Conservation (phyloP, 371 early-diverging fungal genomes). For the Mucor indicus region DNA sequence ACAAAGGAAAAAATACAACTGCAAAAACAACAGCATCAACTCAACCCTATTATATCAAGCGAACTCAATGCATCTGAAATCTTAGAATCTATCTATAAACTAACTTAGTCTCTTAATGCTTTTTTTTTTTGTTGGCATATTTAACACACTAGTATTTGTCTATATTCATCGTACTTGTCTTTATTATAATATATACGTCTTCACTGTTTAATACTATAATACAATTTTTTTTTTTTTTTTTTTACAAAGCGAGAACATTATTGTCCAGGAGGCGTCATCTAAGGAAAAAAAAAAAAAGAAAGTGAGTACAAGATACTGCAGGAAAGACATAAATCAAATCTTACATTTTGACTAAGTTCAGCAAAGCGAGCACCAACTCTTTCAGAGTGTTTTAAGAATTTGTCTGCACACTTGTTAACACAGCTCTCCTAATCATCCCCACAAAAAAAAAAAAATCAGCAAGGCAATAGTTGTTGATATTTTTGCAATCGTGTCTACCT, state of each 20-base stretch:
- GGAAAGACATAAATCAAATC: background rate
- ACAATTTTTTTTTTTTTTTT: too few species aligned
- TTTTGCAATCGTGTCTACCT: slow-evolving; percentile 50
- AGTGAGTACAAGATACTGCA: too few species aligned
- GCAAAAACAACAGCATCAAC: background rate
- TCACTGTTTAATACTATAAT: too few species aligned
- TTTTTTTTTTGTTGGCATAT: too few species aligned
- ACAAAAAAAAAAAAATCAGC: too few species aligned
- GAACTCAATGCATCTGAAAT: slow-evolving; percentile 15
- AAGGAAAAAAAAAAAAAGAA: too few species aligned
- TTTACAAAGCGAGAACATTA: too few species aligned
- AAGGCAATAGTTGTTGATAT: too few species aligned
- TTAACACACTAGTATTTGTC: too few species aligned
- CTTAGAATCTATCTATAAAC: slow-evolving; percentile 16
- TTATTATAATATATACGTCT: too few species aligned
- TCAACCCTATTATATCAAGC: slow-evolving; percentile 3
- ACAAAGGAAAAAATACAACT: slow-evolving; percentile 11
- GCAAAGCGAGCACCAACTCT: slow-evolving; percentile 85
- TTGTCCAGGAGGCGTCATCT: slow-evolving; percentile 20
- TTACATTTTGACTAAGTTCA: slow-evolving; percentile 62
- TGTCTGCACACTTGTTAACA: slow-evolving; percentile 84
- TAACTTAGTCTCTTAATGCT: too few species aligned
- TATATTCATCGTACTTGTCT: too few species aligned
- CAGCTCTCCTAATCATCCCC: slow-evolving; percentile 85
- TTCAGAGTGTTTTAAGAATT: slow-evolving; percentile 92